phyloP scores from a whole-genome alignment of 352 stramenopile genomes.

The Phytophthora niederhauseri region DNA sequence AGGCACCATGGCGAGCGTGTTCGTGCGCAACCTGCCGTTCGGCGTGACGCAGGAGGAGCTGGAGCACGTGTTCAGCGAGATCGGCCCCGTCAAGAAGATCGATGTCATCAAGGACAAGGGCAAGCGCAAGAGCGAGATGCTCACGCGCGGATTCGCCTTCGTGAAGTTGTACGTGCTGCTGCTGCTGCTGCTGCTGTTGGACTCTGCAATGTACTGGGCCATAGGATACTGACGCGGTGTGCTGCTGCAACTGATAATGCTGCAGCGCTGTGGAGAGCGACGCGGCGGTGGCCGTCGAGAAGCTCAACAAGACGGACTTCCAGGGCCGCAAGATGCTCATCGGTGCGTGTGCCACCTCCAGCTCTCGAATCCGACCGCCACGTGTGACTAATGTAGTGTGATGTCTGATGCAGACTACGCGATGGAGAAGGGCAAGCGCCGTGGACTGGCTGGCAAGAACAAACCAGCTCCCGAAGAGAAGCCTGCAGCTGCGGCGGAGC shows the following conservation, averaged over 20 bases:
- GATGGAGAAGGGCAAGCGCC: constrained; percentile 69
- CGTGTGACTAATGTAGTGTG: not conserved
- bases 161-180: constrained; percentile 77
- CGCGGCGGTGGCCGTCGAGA: constrained; percentile 70
- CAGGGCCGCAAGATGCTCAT: constrained; percentile 82
- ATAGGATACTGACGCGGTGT: not conserved
- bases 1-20: constrained; percentile 62
- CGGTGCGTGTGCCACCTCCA: constrained; percentile 42
- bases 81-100: constrained; percentile 87
- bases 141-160: constrained; percentile 87
- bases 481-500: constrained; percentile 14
- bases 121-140: constrained; percentile 79
- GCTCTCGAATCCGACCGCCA: not conserved
- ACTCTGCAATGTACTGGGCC: not conserved
- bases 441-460: constrained; percentile 28
- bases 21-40: constrained; percentile 89
- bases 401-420: constrained; percentile 57
- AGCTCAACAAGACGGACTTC: constrained; percentile 78
- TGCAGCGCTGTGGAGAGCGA: constrained; percentile 76
- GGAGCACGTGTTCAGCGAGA: constrained; percentile 81
- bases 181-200: constrained; percentile 13
- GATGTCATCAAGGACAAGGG: constrained; percentile 92
- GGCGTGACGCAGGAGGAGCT: constrained; percentile 86
- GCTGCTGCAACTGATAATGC: not conserved
- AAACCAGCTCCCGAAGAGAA: constrained; percentile 7